Conservation (phyloP, 352 stramenopile species). For the Phytopythium boreale region DNA sequence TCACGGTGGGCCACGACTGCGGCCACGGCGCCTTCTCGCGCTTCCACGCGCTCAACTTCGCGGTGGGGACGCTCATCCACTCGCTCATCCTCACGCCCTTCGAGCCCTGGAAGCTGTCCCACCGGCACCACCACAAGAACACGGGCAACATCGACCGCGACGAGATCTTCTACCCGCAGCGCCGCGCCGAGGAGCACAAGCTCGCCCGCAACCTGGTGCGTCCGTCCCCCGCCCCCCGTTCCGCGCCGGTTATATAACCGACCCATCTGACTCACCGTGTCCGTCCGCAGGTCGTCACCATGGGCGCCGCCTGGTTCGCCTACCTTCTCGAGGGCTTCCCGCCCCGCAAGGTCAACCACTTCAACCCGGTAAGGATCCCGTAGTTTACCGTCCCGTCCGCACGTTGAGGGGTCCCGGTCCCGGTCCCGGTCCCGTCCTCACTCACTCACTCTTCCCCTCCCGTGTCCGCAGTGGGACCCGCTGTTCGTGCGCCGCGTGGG, state of each 20-base stretch:
- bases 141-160: slow-evolving; percentile 85
- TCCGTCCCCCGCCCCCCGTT: background rate
- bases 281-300: slow-evolving; percentile 18
- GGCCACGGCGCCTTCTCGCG: slow-evolving; percentile 79
- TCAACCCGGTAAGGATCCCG: slow-evolving; percentile 57
- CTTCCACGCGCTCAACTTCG: slow-evolving; percentile 76
- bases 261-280: too few species aligned
- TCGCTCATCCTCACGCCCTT: slow-evolving; percentile 80
- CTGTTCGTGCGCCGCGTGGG: slow-evolving; percentile 62
- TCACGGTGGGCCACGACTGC: slow-evolving; percentile 79
- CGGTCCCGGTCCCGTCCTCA: too few species aligned
- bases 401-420: too few species aligned
- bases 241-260: background rate
- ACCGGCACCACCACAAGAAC: slow-evolving; percentile 87
- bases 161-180: slow-evolving; percentile 82
- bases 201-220: slow-evolving; percentile 45
- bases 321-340: slow-evolving; percentile 76
- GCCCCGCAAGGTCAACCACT: slow-evolving; percentile 75
- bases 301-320: slow-evolving; percentile 66
- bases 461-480: slow-evolving; percentile 44
- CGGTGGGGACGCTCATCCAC: slow-evolving; percentile 73
- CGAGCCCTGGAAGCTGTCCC: slow-evolving; percentile 78
- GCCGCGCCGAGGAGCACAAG: slow-evolving; percentile 46
- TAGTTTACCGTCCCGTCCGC: background rate
- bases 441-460: background rate